These are phyloP conservation scores for Exophiala lecanii-corni DNA, from an alignment of 2,329 filamentous ascomycete genomes.

Conservation along the genomic window DNA sequence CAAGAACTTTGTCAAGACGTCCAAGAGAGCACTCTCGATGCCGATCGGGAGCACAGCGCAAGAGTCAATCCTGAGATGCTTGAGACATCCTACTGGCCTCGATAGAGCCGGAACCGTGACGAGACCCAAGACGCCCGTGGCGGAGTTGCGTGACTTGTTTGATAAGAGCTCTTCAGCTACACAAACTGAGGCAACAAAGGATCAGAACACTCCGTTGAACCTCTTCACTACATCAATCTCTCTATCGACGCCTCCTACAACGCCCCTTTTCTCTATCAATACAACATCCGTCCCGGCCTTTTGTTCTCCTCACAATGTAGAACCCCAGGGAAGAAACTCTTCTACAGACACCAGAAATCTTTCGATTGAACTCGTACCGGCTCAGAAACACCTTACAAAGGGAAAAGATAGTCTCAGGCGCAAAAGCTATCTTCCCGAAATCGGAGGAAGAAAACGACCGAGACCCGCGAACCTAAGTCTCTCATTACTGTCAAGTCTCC, in stretches of 20 bases:
- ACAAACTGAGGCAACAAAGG: conserved; percentile 3
- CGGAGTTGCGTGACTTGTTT: conserved; percentile 14
- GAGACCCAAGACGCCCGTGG: conserved; percentile 18
- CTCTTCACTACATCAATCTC: conserved; percentile 8
- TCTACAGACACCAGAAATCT: conserved; percentile 2
- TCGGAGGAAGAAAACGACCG: conserved; percentile 1
- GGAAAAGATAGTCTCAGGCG: too few relatives aligned
- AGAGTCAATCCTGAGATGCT: too few relatives aligned
- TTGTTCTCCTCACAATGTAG: too few relatives aligned
- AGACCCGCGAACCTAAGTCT: conserved; percentile 6
- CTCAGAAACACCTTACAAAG: too few relatives aligned
- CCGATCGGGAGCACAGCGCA: too few relatives aligned
- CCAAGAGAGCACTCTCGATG: too few relatives aligned
- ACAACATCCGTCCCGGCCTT: too few relatives aligned
- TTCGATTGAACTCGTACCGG: too few relatives aligned
- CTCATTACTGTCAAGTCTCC: conserved; percentile 5
- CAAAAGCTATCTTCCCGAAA: not conserved
- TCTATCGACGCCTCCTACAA: not conserved
- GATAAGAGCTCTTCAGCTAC: conserved; percentile 4
- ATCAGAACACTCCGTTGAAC: conserved; percentile 6
- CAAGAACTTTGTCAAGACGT: too few relatives aligned
- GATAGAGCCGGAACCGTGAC: conserved; percentile 12
- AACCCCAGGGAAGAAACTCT: too few relatives aligned
- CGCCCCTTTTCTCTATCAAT: not conserved
- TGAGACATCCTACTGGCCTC: too few relatives aligned